Conservation (phyloP, 2,329 filamentous ascomycete genomes). For the Penicillium sclerotiorum region DNA sequence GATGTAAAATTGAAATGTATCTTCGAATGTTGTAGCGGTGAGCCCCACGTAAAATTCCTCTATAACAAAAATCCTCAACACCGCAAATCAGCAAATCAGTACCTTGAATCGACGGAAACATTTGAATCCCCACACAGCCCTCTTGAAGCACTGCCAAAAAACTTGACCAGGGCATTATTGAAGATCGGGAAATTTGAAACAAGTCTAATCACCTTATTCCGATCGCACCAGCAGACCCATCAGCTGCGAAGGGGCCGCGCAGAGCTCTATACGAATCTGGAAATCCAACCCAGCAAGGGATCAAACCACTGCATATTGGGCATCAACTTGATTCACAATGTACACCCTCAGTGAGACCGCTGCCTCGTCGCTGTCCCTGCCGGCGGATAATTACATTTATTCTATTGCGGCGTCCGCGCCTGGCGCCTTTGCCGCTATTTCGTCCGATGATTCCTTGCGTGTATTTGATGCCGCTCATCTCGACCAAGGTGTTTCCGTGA, state of each 20-base stretch:
- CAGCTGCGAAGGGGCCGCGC: neutral
- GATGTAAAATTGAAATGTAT: too few species aligned
- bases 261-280: neutral
- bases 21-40: too few species aligned
- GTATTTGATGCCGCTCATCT: slow-evolving; percentile 42
- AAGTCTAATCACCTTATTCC: too few species aligned
- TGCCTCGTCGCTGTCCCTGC: slow-evolving; percentile 42
- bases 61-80: too few species aligned
- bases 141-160: too few species aligned
- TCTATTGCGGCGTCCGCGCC: slow-evolving; percentile 35
- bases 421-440: slow-evolving; percentile 44
- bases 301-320: neutral
- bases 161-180: too few species aligned
- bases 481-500: slow-evolving; percentile 28
- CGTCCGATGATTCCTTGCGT: slow-evolving; percentile 50
- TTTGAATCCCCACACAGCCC: too few species aligned
- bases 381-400: slow-evolving; percentile 48
- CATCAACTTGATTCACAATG: slow-evolving; percentile 24
- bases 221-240: neutral
- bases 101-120: too few species aligned
- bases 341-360: slow-evolving; percentile 36
- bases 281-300: neutral
- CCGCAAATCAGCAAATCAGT: too few species aligned
- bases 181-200: too few species aligned
- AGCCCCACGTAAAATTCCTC: too few species aligned